phyloP scores from a whole-genome alignment of 106 monocot species.

The Dendrobium chrysotoxum region DNA sequence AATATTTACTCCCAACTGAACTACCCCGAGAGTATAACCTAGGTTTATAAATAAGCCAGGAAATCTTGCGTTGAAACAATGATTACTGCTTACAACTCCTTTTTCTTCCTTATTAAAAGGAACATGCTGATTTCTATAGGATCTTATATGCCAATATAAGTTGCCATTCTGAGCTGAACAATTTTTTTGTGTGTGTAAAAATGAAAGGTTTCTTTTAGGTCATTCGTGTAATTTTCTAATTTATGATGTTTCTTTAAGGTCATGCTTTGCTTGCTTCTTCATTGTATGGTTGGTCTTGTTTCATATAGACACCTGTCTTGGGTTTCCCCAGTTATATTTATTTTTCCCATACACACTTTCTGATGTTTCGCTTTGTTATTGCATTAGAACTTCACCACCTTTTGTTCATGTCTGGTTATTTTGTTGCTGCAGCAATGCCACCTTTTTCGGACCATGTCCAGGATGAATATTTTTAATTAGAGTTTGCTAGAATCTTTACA shows the following conservation, averaged over 20 bases:
- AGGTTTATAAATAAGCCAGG: not conserved
- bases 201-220: not conserved
- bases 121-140: not conserved
- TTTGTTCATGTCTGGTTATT: not conserved
- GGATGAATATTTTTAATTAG: too few species aligned
- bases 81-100: not conserved
- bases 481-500: too few species aligned
- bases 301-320: not conserved
- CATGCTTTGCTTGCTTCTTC: not conserved
- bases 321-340: not conserved
- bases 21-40: not conserved
- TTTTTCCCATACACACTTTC: not conserved
- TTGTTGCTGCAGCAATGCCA: not conserved
- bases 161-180: not conserved
- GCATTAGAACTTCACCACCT: not conserved
- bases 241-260: not conserved
- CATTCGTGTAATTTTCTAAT: not conserved
- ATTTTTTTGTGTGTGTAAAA: not conserved
- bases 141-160: not conserved
- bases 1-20: not conserved
- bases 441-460: too few species aligned
- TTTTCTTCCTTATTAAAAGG: not conserved
- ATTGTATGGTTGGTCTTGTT: not conserved
- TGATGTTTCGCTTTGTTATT: not conserved
- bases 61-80: not conserved